Conservation (phyloP, 1,284 basidiomycete species). For the Lignosus rhinocerotis region DNA sequence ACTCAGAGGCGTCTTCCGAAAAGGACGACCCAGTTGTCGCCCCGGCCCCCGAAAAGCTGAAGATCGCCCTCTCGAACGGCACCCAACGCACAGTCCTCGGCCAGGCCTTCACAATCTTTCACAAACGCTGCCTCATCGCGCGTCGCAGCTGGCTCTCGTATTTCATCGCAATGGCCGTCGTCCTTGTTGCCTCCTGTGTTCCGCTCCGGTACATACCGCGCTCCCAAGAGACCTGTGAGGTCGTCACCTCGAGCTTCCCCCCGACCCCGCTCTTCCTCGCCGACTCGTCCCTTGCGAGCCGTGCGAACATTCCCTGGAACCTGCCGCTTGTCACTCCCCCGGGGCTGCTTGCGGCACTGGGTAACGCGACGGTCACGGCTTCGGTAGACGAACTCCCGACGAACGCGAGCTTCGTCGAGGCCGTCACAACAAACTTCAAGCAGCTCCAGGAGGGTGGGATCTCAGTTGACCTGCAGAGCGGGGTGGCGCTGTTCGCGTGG, state of each 20-base stretch:
- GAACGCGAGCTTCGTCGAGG: conserved; percentile 55
- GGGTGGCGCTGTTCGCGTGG: conserved; percentile 54
- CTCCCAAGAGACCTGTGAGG: conserved; percentile 44
- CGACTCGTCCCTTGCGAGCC: conserved; percentile 33
- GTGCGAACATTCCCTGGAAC: neutral
- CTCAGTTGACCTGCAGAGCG: conserved; percentile 48
- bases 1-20: neutral
- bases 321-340: conserved; percentile 39
- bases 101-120: conserved; percentile 70
- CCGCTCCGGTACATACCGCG: conserved; percentile 65
- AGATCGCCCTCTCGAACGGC: conserved; percentile 45
- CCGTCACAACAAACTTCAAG: conserved; percentile 46
- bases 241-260: conserved; percentile 35
- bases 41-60: neutral
- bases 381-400: conserved; percentile 42
- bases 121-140: conserved; percentile 66
- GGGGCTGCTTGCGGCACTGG: conserved; percentile 44
- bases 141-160: conserved; percentile 63
- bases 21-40: neutral
- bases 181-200: conserved; percentile 62
- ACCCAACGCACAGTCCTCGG: conserved; percentile 49
- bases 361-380: conserved; percentile 36
- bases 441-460: conserved; percentile 57
- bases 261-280: conserved; percentile 50
- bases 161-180: conserved; percentile 63